Base-by-base conservation (phyloP, 352 stramenopile species). In the Thalassiosira sp. region DNA sequence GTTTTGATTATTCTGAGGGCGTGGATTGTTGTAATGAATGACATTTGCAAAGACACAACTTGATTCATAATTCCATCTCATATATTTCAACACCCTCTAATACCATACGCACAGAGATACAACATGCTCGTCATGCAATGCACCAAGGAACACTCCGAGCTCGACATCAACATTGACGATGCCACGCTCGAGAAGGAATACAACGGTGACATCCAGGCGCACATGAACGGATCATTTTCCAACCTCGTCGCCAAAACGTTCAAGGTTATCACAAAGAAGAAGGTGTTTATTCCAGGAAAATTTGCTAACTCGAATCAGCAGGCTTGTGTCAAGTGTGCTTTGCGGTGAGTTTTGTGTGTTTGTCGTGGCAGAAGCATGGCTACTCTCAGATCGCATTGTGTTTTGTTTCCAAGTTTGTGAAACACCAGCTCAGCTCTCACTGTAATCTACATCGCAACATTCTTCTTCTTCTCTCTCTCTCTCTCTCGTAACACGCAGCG, bases 231-330 rank as follows among this genome's bases (percentile, higher is more conserved):
- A 10, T 94, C 95, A 16, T 88, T 99, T 49, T 97, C 94, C 45
- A 98, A 99, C 82, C 95, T 99, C 33, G 94, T 99, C 20, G 97
- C 97, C 53, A 99, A 97, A 81, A 93, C 98, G 7, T 98, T 99
- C 91, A 99, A 98, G 89, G 84, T 95, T 5, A 92, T 96, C 54
- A 89, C 90, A 13, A 87, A 95, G 78, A 98, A 98, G 81, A 98
- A 98, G 79, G 96, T 99, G 11, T 99, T 98, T 86, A 90, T 95
- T 57, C 87, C 91, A 20, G 90, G 91, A 16, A 95, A 94, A 66
- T 95, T 94, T 73, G 77, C 86, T 24, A 94, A 90, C 75, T 86
- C 89, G 63, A 89, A 87, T 85, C 82, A 89, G 75, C 78, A 90
- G 53, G 76, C 78, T 11, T 90, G 81, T 70, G 84, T 89, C 53